phyloP scores from a whole-genome alignment of 2,329 filamentous ascomycete genomes.

The Aspergillus fumigatus region DNA sequence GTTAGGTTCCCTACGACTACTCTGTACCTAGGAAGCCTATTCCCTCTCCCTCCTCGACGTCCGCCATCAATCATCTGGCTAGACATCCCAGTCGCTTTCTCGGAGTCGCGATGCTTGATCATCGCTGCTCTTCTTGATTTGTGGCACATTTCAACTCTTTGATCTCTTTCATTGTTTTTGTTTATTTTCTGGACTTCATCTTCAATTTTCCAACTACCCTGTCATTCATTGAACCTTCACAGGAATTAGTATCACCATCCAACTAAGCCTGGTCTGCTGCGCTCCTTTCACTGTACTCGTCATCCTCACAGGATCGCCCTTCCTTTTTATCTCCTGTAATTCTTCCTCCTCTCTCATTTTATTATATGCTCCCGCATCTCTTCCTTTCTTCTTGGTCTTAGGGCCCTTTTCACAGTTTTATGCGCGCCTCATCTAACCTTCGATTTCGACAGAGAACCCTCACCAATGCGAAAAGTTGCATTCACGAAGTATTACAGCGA shows the following conservation, averaged over 20 bases:
- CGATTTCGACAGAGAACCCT: neutral
- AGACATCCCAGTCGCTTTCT: neutral
- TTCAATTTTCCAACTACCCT: neutral
- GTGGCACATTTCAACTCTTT: slow-evolving; percentile 9
- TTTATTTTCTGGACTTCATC: neutral
- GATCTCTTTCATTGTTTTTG: slow-evolving; percentile 2
- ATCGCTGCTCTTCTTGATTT: slow-evolving; percentile 9
- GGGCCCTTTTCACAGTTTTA: neutral
- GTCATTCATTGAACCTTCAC: slow-evolving; percentile 7
- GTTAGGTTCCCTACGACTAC: neutral
- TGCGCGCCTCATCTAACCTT: slow-evolving; percentile 6
- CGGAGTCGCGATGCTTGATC: slow-evolving; percentile 12
- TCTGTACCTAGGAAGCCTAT: neutral
- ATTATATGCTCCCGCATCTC: neutral
- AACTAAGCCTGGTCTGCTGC: slow-evolving; percentile 9
- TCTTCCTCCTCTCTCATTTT: slow-evolving; percentile 2
- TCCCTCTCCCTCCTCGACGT: slow-evolving; percentile 1
- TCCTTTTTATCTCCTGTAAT: slow-evolving; percentile 16
- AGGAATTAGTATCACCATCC: slow-evolving; percentile 10
- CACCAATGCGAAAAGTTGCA: slow-evolving; percentile 9
- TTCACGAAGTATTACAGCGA: slow-evolving; percentile 2
- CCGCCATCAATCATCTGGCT: neutral
- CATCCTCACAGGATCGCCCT: slow-evolving; percentile 12
- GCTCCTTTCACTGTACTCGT: slow-evolving; percentile 5
- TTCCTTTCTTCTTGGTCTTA: neutral